phyloP scores from a whole-genome alignment of 2,329 filamentous ascomycete species.

The Coniella lustricola region DNA sequence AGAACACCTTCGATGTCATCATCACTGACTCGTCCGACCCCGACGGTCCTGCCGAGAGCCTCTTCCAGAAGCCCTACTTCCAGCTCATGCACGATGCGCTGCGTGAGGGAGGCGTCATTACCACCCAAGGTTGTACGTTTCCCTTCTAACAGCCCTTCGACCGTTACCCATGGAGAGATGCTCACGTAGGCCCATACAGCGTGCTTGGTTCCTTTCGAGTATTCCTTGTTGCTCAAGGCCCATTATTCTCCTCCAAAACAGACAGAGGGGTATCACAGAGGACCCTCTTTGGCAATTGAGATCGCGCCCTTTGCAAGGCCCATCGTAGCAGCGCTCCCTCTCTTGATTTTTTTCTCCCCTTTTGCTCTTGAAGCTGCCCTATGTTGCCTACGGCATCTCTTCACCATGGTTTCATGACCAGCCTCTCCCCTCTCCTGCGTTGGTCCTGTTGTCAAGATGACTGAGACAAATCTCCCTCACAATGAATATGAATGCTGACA shows the following conservation, averaged over 20 bases:
- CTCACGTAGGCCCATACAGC: constrained; percentile 24
- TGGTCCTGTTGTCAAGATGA: not conserved
- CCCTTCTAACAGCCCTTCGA: constrained; percentile 45
- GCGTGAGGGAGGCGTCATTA: constrained; percentile 93
- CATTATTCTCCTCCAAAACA: not conserved
- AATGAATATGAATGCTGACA: constrained; percentile 2
- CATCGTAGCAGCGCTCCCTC: not conserved
- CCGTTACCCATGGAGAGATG: constrained; percentile 20
- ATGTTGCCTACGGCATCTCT: not conserved
- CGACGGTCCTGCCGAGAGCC: constrained; percentile 88
- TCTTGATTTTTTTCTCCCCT: not conserved
- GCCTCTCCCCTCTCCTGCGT: not conserved
- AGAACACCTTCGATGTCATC: constrained; percentile 98
- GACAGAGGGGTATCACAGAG: constrained; percentile 1
- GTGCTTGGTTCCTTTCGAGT: constrained; percentile 24
- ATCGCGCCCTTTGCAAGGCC: constrained; percentile 4
- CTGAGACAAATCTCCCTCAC: too few relatives aligned
- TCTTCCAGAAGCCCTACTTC: constrained; percentile 99
- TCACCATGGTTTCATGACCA: not conserved
- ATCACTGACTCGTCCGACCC: constrained; percentile 98
- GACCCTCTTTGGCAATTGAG: not conserved
- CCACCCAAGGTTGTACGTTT: constrained; percentile 99
- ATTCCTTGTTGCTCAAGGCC: constrained; percentile 8
- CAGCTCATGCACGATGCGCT: constrained; percentile 85
- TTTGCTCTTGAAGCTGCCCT: not conserved